These are phyloP conservation scores for Leccinum ochraceum DNA, from an alignment of 768 basidiomycete species.

Conservation along the genomic window DNA sequence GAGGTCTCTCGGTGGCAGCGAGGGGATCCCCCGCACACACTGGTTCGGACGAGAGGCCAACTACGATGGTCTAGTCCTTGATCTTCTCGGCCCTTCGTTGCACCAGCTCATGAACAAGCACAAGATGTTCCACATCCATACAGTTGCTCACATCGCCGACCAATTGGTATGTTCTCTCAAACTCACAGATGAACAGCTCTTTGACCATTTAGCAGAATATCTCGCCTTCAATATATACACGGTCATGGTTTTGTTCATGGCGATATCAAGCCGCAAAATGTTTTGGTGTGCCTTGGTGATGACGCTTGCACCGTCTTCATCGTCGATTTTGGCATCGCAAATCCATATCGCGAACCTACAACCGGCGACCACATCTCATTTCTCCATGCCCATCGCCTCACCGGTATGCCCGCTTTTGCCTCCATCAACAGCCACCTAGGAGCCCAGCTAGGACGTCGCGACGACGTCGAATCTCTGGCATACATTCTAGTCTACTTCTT, in stretches of 20 bases:
- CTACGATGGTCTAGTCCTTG: neutral
- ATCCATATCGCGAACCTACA: neutral
- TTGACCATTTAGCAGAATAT: neutral
- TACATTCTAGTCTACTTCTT: constrained; percentile 1
- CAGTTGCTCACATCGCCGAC: neutral
- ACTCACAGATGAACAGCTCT: neutral
- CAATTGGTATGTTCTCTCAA: neutral
- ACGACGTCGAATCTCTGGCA: neutral
- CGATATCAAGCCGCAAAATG: neutral
- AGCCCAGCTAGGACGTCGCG: neutral
- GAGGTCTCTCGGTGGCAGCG: neutral
- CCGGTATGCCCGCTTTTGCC: neutral
- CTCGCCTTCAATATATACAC: neutral
- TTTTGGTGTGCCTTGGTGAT: neutral
- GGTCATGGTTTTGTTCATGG: neutral
- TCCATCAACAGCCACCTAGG: neutral
- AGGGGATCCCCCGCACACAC: neutral
- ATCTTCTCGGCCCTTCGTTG: constrained; percentile 2
- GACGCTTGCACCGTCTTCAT: neutral
- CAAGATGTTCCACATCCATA: neutral
- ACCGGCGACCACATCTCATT: neutral
- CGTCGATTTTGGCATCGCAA: neutral
- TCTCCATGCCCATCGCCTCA: neutral
- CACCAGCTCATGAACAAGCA: neutral
- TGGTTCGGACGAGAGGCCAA: neutral